These are phyloP conservation scores for Paramarasmius palmivorus DNA, from an alignment of 1,284 basidiomycete species.

Conservation along the genomic window DNA sequence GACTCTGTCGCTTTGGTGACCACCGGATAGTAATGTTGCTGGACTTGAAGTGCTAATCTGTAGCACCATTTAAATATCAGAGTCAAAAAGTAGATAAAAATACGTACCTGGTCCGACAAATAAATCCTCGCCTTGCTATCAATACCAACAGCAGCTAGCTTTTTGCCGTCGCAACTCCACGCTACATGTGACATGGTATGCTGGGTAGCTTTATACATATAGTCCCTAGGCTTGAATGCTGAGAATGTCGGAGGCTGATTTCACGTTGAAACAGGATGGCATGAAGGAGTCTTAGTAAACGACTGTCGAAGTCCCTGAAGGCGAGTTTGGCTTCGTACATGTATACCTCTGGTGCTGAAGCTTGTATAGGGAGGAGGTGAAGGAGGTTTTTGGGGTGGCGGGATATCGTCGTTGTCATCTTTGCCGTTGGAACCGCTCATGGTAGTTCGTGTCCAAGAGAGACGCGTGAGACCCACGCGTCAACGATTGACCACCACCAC, in stretches of 20 bases:
- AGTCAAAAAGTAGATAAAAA: constrained; percentile 11
- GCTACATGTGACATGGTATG: constrained; percentile 73
- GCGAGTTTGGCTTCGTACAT: constrained; percentile 51
- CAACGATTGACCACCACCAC: not conserved
- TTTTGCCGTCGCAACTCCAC: constrained; percentile 81
- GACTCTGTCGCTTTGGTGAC: constrained; percentile 71
- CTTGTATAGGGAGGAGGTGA: constrained; percentile 73
- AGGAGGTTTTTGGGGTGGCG: constrained; percentile 65
- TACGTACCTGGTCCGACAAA: constrained; percentile 72
- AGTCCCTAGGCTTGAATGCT: constrained; percentile 74
- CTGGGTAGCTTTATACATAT: constrained; percentile 62
- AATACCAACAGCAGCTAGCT: constrained; percentile 73
- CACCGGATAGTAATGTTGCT: constrained; percentile 58
- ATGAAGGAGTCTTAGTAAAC: constrained; percentile 7
- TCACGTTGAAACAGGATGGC: constrained; percentile 11
- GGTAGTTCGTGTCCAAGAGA: not conserved
- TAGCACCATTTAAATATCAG: not conserved
- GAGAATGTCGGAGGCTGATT: constrained; percentile 71
- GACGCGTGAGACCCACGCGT: not conserved
- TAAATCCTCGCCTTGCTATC: constrained; percentile 77
- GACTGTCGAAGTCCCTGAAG: constrained; percentile 12
- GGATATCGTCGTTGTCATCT: constrained; percentile 59
- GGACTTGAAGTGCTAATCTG: constrained; percentile 48
- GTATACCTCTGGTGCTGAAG: constrained; percentile 65
- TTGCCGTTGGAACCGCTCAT: constrained; percentile 21